A percentile compares a stretch with the other conserved stretches of the same genome.
These are phyloP conservation scores for Pisolithus microcarpus DNA, from an alignment of 768 basidiomycete species.

Conservation along the genomic window DNA sequence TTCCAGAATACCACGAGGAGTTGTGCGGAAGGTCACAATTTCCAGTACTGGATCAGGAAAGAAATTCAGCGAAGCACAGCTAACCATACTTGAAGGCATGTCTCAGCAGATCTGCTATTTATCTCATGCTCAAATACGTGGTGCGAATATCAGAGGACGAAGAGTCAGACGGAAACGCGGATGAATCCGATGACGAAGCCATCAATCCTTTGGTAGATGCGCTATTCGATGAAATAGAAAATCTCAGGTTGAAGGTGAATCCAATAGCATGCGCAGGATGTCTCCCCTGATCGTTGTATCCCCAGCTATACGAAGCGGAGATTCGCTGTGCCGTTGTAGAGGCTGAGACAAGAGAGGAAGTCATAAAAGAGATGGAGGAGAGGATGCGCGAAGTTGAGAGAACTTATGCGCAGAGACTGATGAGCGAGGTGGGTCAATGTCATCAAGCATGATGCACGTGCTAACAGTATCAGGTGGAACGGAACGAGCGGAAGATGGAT, in stretches of 20 bases:
- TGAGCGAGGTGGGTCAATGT: slow-evolving; percentile 56
- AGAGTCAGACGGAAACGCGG: slow-evolving; percentile 36
- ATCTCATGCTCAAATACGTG: slow-evolving; percentile 1
- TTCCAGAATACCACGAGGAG: slow-evolving; percentile 20
- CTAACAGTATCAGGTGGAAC: slow-evolving; percentile 53
- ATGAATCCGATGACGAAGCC: slow-evolving; percentile 60
- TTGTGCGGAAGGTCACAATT: slow-evolving; percentile 60
- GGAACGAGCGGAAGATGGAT: slow-evolving; percentile 81
- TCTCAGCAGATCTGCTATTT: not conserved
- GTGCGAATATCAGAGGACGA: slow-evolving; percentile 33
- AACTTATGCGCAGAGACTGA: slow-evolving; percentile 66
- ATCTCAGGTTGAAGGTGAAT: slow-evolving; percentile 67
- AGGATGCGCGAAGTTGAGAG: slow-evolving; percentile 79
- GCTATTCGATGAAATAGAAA: slow-evolving; percentile 86
- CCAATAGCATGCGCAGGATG: not conserved
- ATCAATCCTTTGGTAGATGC: slow-evolving; percentile 84
- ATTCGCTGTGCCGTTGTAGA: slow-evolving; percentile 83
- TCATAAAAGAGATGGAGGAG: slow-evolving; percentile 87
- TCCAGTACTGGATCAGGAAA: slow-evolving; percentile 48
- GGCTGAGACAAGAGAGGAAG: slow-evolving; percentile 84
- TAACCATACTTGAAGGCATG: slow-evolving; percentile 84
- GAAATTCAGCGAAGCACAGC: slow-evolving; percentile 55
- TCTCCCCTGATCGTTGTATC: not conserved
- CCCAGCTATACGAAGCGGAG: slow-evolving; percentile 80
- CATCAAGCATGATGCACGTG: not conserved